Base-by-base conservation (phyloP, 2,329 filamentous ascomycete genomes). In the Monosporascus sp. region DNA sequence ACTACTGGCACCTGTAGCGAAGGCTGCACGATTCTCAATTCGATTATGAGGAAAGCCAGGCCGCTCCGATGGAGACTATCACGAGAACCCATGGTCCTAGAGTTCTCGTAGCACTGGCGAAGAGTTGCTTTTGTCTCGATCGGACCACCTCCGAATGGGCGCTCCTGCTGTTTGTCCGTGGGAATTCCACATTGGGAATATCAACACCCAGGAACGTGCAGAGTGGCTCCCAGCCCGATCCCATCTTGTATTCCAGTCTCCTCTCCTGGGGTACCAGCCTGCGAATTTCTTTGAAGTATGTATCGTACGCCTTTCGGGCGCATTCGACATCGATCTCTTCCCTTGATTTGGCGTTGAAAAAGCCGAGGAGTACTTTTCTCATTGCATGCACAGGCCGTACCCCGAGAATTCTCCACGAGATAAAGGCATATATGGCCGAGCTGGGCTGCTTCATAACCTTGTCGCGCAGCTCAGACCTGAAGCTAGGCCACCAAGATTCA, bases 401-500 rank as follows among this genome's bases (percentile, higher is more conserved):
- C 7, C 37, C 37, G 37, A 39, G 15, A 17, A 39, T 6, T 39
- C 15, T 39, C 5, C 6, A 39, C 14, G 37, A n/a, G 15, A 39
- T n/a, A 9, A 39, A 39, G 15, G 37, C 37, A 2, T 39, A 2
- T 6, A 39, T n/a, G 2, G 7, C 24, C 24, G 24, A 25, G 6
- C 7, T 39, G n/a, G 37, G 37, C 37, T 39, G 15, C 37, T 15
- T 39, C 37, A 39, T 39, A 18, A 39, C 37, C 5, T 2, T 39
- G 37, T 39, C 37, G 37, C 37, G 37, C 8, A 39, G 15, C 37
- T 39, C 6, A 44, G 41, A 17, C 4, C 47, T 25, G 34, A 57
- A 60, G 47, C 59, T 62, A 3, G 37, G 48, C 60, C 59, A 62
- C 61, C 61, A 62, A n/a, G 53, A 25, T 2, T 62, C 60, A 34